Percentiles rank a stretch among this genome's conserved stretches.
These are phyloP conservation scores for Macrocystidia cucumis DNA, from an alignment of 1,284 basidiomycete genomes.

Conservation along the genomic window DNA sequence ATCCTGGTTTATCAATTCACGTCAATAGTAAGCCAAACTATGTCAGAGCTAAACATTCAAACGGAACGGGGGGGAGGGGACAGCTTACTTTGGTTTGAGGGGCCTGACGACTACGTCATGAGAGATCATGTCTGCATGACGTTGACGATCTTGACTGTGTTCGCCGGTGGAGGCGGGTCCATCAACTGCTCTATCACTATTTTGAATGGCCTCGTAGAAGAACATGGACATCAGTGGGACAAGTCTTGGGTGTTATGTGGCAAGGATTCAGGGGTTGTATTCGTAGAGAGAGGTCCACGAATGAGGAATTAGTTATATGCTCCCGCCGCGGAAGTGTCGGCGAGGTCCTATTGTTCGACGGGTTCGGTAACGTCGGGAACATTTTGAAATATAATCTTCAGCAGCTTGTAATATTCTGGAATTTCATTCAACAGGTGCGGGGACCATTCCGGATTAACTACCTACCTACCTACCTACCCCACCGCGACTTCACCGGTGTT, in stretches of 20 bases:
- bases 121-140: constrained; percentile 8
- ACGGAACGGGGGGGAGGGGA: not conserved
- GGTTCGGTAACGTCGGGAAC: too few relatives aligned
- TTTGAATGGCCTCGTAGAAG: constrained; percentile 42
- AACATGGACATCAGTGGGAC: constrained; percentile 31
- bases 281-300: too few relatives aligned
- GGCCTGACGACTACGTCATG: constrained; percentile 12
- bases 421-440: too few relatives aligned
- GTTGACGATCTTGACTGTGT: constrained; percentile 11
- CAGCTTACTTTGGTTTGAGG: constrained; percentile 18
- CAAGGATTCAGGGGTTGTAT: too few relatives aligned
- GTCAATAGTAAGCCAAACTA: not conserved
- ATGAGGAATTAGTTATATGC: too few relatives aligned
- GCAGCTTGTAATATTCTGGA: too few relatives aligned
- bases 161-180: constrained; percentile 28
- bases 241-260: constrained; percentile 8
- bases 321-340: too few relatives aligned
- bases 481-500: too few relatives aligned
- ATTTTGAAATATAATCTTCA: too few relatives aligned
- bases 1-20: constrained; percentile 22
- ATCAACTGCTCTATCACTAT: constrained; percentile 43
- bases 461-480: too few relatives aligned
- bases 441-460: too few relatives aligned
- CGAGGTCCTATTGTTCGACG: too few relatives aligned
- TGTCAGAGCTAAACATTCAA: not conserved